Evolutionary conservation across 2,329 filamentous ascomycete species (phyloP).

Genomic region (Microsporum audouinii): DNA sequence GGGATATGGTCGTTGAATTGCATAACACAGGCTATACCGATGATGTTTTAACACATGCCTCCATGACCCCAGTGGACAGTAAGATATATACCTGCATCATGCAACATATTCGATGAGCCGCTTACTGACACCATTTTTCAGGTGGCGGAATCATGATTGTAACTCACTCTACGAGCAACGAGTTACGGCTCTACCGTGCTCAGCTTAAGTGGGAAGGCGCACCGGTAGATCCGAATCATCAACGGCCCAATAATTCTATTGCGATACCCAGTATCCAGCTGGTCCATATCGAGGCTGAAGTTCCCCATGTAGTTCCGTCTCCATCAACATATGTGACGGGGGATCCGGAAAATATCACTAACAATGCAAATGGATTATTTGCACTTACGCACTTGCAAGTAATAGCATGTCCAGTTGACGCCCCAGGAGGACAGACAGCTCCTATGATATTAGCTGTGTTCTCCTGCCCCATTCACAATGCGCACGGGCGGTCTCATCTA

Average conservation of each 20-base stretch:
- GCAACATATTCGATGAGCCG: constrained; percentile 9
- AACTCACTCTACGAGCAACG: constrained; percentile 47
- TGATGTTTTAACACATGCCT: constrained; percentile 68
- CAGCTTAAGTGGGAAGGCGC: constrained; percentile 58
- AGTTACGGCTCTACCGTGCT: constrained; percentile 63
- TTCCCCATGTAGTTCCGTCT: constrained; percentile 24
- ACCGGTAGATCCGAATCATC: constrained; percentile 23
- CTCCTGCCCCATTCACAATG: constrained; percentile 46
- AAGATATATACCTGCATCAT: constrained; percentile 22
- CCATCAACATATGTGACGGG: constrained; percentile 17
- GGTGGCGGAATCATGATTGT: constrained; percentile 25
- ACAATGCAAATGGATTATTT: constrained; percentile 33
- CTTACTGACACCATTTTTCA: background rate
- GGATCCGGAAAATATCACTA: constrained; percentile 18
- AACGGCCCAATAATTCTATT: constrained; percentile 17
- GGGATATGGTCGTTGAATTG: constrained; percentile 61
- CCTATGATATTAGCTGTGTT: constrained; percentile 57
- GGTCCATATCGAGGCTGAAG: constrained; percentile 28
- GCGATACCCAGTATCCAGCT: constrained; percentile 30
- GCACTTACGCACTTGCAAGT: constrained; percentile 65
- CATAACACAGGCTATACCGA: constrained; percentile 61
- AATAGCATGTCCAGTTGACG: constrained; percentile 54
- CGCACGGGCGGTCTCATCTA: constrained; percentile 44
- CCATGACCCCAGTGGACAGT: constrained; percentile 62
- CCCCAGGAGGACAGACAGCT: constrained; percentile 40